Conservation (phyloP, 2,329 filamentous ascomycete genomes). For the Stagonosporopsis cucurbitacearum region DNA sequence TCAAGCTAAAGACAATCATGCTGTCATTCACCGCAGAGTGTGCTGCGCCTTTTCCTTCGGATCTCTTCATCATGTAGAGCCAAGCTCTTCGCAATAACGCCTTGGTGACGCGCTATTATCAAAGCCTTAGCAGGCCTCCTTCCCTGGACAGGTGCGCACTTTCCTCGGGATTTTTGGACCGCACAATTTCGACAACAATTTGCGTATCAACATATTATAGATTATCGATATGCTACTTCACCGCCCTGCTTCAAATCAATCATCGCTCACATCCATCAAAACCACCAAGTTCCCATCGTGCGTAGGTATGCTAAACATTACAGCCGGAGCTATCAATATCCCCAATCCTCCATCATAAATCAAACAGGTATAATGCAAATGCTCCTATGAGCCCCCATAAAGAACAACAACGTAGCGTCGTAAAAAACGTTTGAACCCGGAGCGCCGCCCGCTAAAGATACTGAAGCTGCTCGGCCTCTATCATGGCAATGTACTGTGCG, state of each 20-base stretch:
- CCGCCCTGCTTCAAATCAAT: background rate
- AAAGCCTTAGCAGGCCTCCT: background rate
- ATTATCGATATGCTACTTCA: constrained; percentile 6
- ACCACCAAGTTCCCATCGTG: too few relatives aligned
- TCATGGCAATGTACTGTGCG: constrained; percentile 5
- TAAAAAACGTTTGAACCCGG: constrained; percentile 37
- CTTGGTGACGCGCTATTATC: background rate
- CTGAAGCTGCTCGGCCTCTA: constrained; percentile 8
- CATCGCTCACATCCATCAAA: background rate
- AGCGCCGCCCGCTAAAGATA: constrained; percentile 34
- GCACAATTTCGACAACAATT: background rate
- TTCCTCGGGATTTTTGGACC: background rate
- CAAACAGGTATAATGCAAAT: constrained; percentile 20
- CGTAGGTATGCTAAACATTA: constrained; percentile 29
- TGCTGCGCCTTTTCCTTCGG: too few relatives aligned
- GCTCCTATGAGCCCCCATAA: constrained; percentile 22
- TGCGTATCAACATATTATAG: constrained; percentile 14
- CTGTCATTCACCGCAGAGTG: too few relatives aligned
- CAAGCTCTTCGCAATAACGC: background rate
- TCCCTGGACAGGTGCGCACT: background rate
- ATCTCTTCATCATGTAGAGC: too few relatives aligned
- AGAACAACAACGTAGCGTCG: constrained; percentile 44
- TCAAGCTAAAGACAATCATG: too few relatives aligned
- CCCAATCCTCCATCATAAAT: constrained; percentile 14
- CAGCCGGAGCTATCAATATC: constrained; percentile 24